Conservation (phyloP, 176 grass and related monocot species). For the Cenchrus purpureus region DNA sequence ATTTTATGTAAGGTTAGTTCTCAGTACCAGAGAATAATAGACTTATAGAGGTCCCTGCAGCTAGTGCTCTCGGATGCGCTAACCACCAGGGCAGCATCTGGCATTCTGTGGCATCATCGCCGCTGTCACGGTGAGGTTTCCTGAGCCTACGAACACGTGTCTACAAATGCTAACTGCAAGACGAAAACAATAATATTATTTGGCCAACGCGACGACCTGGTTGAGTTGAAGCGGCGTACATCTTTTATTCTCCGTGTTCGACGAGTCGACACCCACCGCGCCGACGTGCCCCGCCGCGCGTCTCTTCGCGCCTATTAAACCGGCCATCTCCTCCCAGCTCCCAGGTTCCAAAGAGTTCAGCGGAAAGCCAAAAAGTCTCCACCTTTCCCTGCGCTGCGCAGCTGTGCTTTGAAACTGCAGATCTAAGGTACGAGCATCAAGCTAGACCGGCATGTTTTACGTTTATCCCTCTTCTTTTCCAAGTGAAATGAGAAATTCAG, state of each 20-base stretch:
- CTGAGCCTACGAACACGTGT: neutral
- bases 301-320: conserved; percentile 30
- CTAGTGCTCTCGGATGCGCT: no score
- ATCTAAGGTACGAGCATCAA: neutral
- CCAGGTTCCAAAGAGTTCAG: neutral
- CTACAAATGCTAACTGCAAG: neutral
- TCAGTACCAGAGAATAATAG: no score
- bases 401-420: neutral
- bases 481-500: neutral
- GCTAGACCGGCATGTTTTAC: no score
- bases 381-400: neutral
- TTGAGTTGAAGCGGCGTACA: neutral
- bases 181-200: neutral
- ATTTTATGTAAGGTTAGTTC: no score
- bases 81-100: no score
- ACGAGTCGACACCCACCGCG: conserved; percentile 4
- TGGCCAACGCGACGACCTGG: conserved; percentile 14
- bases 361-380: neutral
- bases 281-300: conserved; percentile 34
- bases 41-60: no score
- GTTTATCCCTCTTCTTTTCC: neutral
- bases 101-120: neutral
- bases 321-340: neutral
- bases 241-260: neutral
- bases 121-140: neutral